A percentile compares a stretch with the other conserved stretches of the same genome.
phyloP scores from a whole-genome alignment of 176 grass and related monocot species.

The Carex myosuroides region DNA sequence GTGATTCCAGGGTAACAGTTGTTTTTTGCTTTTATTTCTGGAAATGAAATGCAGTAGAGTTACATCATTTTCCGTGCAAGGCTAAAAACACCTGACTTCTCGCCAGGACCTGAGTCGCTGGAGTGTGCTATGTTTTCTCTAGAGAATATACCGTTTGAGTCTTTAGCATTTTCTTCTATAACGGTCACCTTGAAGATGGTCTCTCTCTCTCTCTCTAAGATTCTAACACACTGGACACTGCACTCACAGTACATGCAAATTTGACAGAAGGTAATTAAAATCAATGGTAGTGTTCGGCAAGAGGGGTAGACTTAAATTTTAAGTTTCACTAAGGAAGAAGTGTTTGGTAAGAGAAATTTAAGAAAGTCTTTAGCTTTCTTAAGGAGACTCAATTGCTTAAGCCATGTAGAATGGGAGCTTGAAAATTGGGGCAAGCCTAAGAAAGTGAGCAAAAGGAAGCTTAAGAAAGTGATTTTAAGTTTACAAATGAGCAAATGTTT shows the following conservation, averaged over 20 bases:
- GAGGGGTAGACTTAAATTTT: too few relatives aligned
- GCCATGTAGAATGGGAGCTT: too few relatives aligned
- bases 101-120: constrained; percentile 73
- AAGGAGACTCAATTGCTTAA: too few relatives aligned
- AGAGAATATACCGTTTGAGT: constrained; percentile 95
- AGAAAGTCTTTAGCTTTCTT: too few relatives aligned
- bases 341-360: too few relatives aligned
- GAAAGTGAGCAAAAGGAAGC: too few relatives aligned
- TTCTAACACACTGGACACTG: neutral
- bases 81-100: constrained; percentile 66
- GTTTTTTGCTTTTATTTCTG: constrained; percentile 38
- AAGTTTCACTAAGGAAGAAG: too few relatives aligned
- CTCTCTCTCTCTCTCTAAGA: neutral
- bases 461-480: too few relatives aligned
- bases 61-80: constrained; percentile 99
- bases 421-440: too few relatives aligned
- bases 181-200: constrained; percentile 96
- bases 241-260: neutral
- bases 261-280: neutral
- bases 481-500: too few relatives aligned
- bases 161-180: constrained; percentile 96
- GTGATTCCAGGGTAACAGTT: neutral
- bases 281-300: too few relatives aligned
- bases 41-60: constrained; percentile 97
- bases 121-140: constrained; percentile 81